Conservation (phyloP, 2,329 filamentous ascomycete species). For the Neonectria coccinea region DNA sequence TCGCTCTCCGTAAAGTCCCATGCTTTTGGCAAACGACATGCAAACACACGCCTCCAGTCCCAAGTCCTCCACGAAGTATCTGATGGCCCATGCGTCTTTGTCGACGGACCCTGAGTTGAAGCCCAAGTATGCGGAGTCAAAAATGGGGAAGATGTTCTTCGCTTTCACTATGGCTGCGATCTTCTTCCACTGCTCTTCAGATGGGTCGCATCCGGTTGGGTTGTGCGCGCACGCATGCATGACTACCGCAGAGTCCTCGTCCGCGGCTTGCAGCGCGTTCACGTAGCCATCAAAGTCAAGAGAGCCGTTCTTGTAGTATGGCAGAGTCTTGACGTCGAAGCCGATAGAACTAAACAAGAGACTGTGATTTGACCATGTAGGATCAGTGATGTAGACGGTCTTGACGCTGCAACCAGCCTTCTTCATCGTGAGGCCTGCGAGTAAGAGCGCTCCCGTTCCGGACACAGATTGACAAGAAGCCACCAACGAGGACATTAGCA, state of each 20-base stretch:
- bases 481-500: slow-evolving; percentile 43
- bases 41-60: slow-evolving; percentile 65
- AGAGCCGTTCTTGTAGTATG: slow-evolving; percentile 51
- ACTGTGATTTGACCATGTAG: slow-evolving; percentile 57
- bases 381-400: slow-evolving; percentile 53
- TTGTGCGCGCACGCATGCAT: slow-evolving; percentile 59
- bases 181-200: slow-evolving; percentile 39
- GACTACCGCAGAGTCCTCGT: slow-evolving; percentile 45
- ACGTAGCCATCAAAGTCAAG: slow-evolving; percentile 51
- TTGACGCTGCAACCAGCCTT: slow-evolving; percentile 41
- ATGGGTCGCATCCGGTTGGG: slow-evolving; percentile 56
- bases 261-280: slow-evolving; percentile 42
- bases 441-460: slow-evolving; percentile 55
- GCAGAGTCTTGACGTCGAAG: slow-evolving; percentile 47
- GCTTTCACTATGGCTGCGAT: slow-evolving; percentile 33
- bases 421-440: slow-evolving; percentile 50
- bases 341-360: slow-evolving; percentile 51
- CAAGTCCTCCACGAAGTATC: slow-evolving; percentile 46
- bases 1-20: slow-evolving; percentile 58
- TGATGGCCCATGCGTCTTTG: slow-evolving; percentile 41
- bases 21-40: slow-evolving; percentile 73
- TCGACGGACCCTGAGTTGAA: slow-evolving; percentile 43
- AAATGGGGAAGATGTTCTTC: slow-evolving; percentile 36
- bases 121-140: slow-evolving; percentile 40
- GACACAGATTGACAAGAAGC: slow-evolving; percentile 54